Base-by-base conservation (phyloP, 768 basidiomycete genomes). In the Termitomyces sp. region DNA sequence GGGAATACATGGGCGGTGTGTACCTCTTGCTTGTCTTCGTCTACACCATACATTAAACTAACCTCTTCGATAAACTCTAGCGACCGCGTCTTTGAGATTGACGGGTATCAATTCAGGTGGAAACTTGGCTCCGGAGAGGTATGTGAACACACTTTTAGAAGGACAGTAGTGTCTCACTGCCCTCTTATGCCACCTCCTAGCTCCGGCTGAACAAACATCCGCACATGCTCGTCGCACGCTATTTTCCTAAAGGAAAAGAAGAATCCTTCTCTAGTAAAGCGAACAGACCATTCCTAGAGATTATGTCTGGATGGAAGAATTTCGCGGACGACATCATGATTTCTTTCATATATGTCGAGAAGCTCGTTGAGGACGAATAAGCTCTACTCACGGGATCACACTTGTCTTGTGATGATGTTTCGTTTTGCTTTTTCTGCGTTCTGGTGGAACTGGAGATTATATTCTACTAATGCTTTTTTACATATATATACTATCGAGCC, bases 271-370 rank as follows among this genome's bases (percentile, higher is more conserved):
- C 60, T 57, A 52, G 36, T 60, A 49, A 48, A 60, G 49, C 22
- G 29, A 58, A 18, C 39, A 54, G 49, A 36, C 64, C 65, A 15
- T 64, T 46, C 22, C 65, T 73, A 5, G 72, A 73, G 18, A 65
- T 74, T 15, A 59, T 65, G 28, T 56, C 65, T 3, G 68, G 62
- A 29, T 70, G 70, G n/a, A 62, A 64, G 34, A 66, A 65, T 10
- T 70, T 73, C 31, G 39, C 69, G 2, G 70, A 74, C 57, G 55
- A 64, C 15, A 70, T 73, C 36, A 37, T 73, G 1, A 41, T 73
- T 33, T 72, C 72, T 7, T 72, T 71, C 50, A 61, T 72, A 8
- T 73, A 72, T 46, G 57, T 69, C 50, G 68, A 71, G 53, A 68
- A 68, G 42, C 22, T 72, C 24, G 67, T 69, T 18, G 57, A 63